A percentile compares a stretch with the other conserved stretches of the same genome.
These are phyloP conservation scores for Ganoderma resinaceum DNA, from an alignment of 1,284 basidiomycete genomes.

Conservation along the genomic window DNA sequence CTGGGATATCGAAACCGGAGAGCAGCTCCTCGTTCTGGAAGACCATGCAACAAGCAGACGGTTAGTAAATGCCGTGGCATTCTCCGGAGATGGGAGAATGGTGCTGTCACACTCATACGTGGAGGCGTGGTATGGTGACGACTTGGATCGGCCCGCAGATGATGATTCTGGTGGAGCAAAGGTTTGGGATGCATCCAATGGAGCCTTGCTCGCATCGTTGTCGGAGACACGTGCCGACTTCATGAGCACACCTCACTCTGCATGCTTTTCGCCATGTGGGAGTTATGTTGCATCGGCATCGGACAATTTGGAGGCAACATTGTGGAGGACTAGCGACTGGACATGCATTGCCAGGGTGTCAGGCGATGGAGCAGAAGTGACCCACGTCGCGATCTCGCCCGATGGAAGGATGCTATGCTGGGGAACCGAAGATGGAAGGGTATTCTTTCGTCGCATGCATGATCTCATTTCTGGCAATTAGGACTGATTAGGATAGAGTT, in stretches of 20 bases:
- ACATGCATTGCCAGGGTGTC: background rate
- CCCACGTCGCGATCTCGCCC: background rate
- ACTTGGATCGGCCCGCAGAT: too few species aligned
- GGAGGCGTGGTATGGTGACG: too few species aligned
- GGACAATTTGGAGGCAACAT: background rate
- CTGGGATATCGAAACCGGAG: background rate
- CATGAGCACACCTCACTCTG: background rate
- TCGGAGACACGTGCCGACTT: background rate
- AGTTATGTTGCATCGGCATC: background rate
- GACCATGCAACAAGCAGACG: too few species aligned
- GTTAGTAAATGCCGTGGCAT: too few species aligned
- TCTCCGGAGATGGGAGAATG: background rate
- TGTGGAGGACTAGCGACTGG: background rate
- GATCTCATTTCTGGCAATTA: background rate
- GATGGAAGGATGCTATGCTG: background rate
- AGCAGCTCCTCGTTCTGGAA: background rate
- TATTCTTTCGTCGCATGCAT: background rate
- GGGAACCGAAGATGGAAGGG: background rate
- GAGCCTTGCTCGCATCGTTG: background rate
- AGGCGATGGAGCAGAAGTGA: background rate
- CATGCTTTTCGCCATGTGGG: background rate
- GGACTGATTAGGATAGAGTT: too few species aligned
- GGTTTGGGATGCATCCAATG: background rate
- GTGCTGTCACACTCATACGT: background rate
- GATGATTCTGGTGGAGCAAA: background rate